Evolutionary conservation across 352 stramenopile genomes (phyloP).

Genomic region (Plasmopara halstedii): DNA sequence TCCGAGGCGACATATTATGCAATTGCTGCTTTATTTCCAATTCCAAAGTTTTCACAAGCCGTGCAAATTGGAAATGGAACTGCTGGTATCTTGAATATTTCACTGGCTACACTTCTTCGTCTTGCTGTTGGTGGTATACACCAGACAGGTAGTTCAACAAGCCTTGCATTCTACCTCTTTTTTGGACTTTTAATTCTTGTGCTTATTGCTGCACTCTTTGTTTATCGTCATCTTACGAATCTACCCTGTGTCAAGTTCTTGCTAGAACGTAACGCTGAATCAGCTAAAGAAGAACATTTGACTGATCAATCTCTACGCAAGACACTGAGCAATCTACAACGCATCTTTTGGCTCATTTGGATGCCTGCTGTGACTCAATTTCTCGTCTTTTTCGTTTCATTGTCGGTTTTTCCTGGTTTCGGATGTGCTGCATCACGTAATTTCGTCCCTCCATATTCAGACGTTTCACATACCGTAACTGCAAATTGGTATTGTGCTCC

Average conservation of each 20-base stretch:
- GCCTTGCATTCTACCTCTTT: slow-evolving; percentile 54
- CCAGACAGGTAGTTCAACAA: slow-evolving; percentile 26
- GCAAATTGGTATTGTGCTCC: slow-evolving; percentile 41
- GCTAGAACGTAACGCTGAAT: slow-evolving; percentile 34
- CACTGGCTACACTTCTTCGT: slow-evolving; percentile 43
- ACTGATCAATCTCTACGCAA: slow-evolving; percentile 19
- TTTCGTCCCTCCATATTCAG: slow-evolving; percentile 21
- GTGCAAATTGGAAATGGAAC: slow-evolving; percentile 58
- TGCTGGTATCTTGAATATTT: slow-evolving; percentile 48
- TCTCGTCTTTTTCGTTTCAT: slow-evolving; percentile 53
- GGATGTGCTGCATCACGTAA: slow-evolving; percentile 34
- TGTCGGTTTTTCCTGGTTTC: slow-evolving; percentile 45
- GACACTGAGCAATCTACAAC: slow-evolving; percentile 32
- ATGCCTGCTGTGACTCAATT: slow-evolving; percentile 41
- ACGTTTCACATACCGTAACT: slow-evolving; percentile 12
- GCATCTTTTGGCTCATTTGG: slow-evolving; percentile 45
- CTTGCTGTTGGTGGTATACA: slow-evolving; percentile 36
- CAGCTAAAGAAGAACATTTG: slow-evolving; percentile 21
- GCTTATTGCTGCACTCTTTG: slow-evolving; percentile 29
- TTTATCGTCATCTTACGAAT: slow-evolving; percentile 32
- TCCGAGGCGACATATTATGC: slow-evolving; percentile 55
- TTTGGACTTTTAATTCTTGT: slow-evolving; percentile 48
- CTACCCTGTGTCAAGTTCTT: slow-evolving; percentile 45
- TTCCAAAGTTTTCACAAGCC: slow-evolving; percentile 59
- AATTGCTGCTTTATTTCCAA: slow-evolving; percentile 48